Evolutionary conservation across 78 protist genomes (phyloP), one percentile per base, ranked within the genome.

Genomic region (Bodo saltans): DNA sequence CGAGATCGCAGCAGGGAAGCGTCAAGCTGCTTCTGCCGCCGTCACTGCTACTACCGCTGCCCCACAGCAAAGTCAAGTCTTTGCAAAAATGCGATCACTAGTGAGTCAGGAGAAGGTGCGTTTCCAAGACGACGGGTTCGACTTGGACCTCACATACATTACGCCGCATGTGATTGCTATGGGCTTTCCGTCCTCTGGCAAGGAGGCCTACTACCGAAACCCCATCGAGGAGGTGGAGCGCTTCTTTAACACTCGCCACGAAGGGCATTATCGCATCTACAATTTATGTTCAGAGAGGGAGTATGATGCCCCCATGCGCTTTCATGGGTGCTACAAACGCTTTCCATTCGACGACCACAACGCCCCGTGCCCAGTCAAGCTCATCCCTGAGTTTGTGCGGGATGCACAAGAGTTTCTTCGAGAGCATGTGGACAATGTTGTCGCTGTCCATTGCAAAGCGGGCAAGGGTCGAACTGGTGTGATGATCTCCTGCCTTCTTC

Each of bases 361-460:
- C 70, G 91, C 97, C n/a, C 97, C 97, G 27, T 12, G 71, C 4
- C 60, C 92, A 3, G 53, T 92, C 30, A 68, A 68, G 21, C n/a
- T 90, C 72, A 40, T 91, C 32, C 87, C 91, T 40, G 74, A 68
- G 34, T 90, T 94, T 25, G 87, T 85, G 60, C 83, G 74, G 34
- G 70, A 71, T 40, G 71, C 88, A 11, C 74, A 72, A 29, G 82
- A 75, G 68, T 94, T 85, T 84, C 47, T 92, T 41, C 68, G 47
- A 27, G 80, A 82, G 33, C 83, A 90, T 75, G 47, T 83, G 4
- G 86, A 78, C 26, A 86, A 96, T 79, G 91, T 94, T 0, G 91
- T 89, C 17, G 97, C 86, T 0, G 83, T 96, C 4, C 96, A 92
- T 79, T 96, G 96, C 86, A 88, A 89, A 37, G 95, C 90, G 34